These are phyloP conservation scores for Aureobasidium sp. DNA, from an alignment of 2,329 filamentous ascomycete genomes.

Conservation along the genomic window DNA sequence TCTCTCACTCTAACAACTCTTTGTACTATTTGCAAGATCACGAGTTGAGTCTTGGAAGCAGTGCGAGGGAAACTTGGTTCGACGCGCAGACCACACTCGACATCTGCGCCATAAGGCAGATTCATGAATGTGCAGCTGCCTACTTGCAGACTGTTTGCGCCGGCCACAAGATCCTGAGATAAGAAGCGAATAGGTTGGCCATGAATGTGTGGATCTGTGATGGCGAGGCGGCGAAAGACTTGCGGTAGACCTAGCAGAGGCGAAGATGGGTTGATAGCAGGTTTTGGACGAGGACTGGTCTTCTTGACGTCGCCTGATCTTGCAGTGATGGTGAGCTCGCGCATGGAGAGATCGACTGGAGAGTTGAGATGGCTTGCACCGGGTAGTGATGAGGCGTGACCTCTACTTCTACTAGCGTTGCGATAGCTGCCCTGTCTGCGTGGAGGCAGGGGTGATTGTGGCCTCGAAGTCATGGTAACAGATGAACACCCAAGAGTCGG, in stretches of 20 bases:
- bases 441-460: too few species aligned
- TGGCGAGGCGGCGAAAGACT: conserved; percentile 16
- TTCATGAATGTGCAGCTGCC: conserved; percentile 24
- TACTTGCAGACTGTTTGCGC: conserved; percentile 17
- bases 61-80: conserved; percentile 14
- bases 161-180: conserved; percentile 18
- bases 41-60: not conserved
- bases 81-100: conserved; percentile 23
- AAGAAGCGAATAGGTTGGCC: conserved; percentile 24
- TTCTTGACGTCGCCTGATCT: not conserved
- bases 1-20: conserved; percentile 23
- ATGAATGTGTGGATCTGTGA: conserved; percentile 23
- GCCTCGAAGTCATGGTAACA: not conserved
- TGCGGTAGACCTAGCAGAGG: not conserved
- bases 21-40: conserved; percentile 24
- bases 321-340: not conserved
- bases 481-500: not conserved
- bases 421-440: not conserved
- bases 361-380: conserved; percentile 9
- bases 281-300: not conserved
- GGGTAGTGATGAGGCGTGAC: not conserved
- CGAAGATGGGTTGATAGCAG: not conserved
- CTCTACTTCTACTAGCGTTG: not conserved
- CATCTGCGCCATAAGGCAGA: conserved; percentile 22
- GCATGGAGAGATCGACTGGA: not conserved